A percentile compares a stretch with the other conserved stretches of the same genome.
Conservation (phyloP, 1,284 basidiomycete genomes). For the Veloboletus limbatus region DNA sequence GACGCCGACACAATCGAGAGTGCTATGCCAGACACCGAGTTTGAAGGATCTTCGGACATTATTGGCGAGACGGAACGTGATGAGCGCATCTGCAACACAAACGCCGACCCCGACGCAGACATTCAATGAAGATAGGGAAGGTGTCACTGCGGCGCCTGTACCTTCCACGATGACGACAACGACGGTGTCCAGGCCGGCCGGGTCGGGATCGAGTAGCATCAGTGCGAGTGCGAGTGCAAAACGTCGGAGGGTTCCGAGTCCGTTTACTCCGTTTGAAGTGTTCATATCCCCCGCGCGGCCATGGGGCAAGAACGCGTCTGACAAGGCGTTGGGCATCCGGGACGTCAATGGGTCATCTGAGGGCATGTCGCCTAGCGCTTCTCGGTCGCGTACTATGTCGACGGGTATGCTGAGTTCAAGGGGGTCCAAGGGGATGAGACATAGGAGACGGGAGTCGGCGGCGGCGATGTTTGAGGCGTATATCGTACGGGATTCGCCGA, state of each 20-base stretch:
- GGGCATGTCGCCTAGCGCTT: background rate
- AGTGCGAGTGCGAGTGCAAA: background rate
- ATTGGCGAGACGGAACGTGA: slow-evolving; percentile 10
- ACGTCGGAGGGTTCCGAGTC: background rate
- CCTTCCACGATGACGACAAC: background rate
- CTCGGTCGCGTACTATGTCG: background rate
- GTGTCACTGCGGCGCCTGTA: background rate
- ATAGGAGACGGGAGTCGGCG: slow-evolving; percentile 12
- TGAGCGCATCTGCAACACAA: background rate
- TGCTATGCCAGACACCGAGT: slow-evolving; percentile 12
- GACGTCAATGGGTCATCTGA: background rate
- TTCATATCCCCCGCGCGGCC: slow-evolving; percentile 25
- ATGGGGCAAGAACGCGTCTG: background rate
- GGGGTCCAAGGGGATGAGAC: background rate
- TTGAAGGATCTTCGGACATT: slow-evolving; percentile 20
- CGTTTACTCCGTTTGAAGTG: slow-evolving; percentile 17
- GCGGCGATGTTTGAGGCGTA: slow-evolving; percentile 17
- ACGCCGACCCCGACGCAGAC: background rate
- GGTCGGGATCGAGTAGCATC: background rate
- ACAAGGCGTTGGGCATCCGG: background rate
- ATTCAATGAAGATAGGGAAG: background rate
- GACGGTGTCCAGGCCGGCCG: background rate
- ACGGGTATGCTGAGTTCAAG: background rate
- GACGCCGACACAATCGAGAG: background rate
- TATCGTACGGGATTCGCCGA: slow-evolving; percentile 17